Conservation (phyloP, 2,329 filamentous ascomycete species). For the Dryadomyces sulphureus region DNA sequence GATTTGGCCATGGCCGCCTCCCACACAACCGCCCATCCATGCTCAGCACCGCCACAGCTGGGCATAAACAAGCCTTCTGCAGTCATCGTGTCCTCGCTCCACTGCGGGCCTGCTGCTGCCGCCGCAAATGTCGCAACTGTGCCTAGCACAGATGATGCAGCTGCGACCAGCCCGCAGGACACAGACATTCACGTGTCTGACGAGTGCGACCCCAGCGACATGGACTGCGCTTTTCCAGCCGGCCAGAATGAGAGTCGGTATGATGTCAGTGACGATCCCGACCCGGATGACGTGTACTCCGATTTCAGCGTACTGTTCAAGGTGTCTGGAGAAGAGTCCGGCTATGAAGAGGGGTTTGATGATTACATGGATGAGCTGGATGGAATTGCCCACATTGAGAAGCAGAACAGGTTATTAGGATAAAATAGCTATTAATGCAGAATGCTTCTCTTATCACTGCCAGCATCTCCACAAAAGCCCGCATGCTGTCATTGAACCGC, state of each 20-base stretch:
- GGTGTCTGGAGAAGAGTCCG: constrained; percentile 13
- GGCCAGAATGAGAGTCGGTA: constrained; percentile 30
- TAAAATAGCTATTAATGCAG: too few relatives aligned
- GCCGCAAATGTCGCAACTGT: too few relatives aligned
- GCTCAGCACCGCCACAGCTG: background rate
- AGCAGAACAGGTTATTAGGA: background rate
- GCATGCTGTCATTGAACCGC: too few relatives aligned
- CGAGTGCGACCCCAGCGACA: constrained; percentile 24
- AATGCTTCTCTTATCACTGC: too few relatives aligned
- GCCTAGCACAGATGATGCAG: too few relatives aligned
- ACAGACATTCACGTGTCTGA: too few relatives aligned
- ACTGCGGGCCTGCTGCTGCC: too few relatives aligned
- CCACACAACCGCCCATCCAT: background rate
- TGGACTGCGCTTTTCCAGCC: constrained; percentile 31
- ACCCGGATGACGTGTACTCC: constrained; percentile 33
- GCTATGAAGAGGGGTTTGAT: constrained; percentile 27
- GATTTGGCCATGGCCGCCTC: background rate
- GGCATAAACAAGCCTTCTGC: too few relatives aligned
- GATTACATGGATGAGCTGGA: constrained; percentile 42
- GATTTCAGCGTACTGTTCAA: constrained; percentile 39
- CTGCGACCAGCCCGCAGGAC: background rate
- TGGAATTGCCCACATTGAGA: constrained; percentile 29
- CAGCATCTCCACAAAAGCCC: too few relatives aligned
- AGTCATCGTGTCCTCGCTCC: too few relatives aligned
- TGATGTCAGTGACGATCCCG: constrained; percentile 17